Base-by-base conservation (phyloP, 345 rosid genomes). In the Cardamine occulta region DNA sequence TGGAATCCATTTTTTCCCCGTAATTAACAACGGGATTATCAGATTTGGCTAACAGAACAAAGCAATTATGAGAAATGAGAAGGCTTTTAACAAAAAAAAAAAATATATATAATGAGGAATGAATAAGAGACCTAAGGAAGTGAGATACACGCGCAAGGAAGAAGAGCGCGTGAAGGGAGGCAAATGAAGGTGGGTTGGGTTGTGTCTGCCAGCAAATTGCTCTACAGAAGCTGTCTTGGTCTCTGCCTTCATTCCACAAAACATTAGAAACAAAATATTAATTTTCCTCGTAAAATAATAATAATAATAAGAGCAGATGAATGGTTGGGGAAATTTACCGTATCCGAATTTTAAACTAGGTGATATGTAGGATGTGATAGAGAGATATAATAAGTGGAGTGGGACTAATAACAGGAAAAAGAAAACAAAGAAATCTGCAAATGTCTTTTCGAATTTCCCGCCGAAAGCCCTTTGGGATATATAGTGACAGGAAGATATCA, bases 381-480 rank as follows among this genome's bases (percentile, higher is more conserved):
- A 68, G 8, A 28, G 7, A 47, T 23, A 51, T 42, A 70, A 51
- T 42, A 70, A 62, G 28, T 56, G 54, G 60, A 47, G 18, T 76
- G 39, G 21, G 48, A 61, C 74, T 31, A 45, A n/a, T 6, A 21
- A 1, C 13, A 60, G 29, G 4, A 65, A 3, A 29, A 49, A 4
- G 26, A 28, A 17, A 72, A 66, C 63, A 66, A 59, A 35, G 21
- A 72, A 51, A 66, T 72, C 73, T 73, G 17, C 49, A 51, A 66
- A 59, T 72, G 81, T 78, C 77, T 72, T 51, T 78, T 78, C 77
- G 77, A 72, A 78, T 66, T 78, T 78, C 81, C 81, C 77, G 81
- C 81, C 74, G 68, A 66, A 72, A 72, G 77, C 35, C 0, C 39
- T 53, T n/a, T 26, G 31, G 4, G 3, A 18, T 28, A 62, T 17